Percentiles rank a stretch among this genome's conserved stretches.
These are phyloP conservation scores for Cladosporium austrohemisphaericum DNA, from an alignment of 2,329 filamentous ascomycete genomes.

Conservation along the genomic window DNA sequence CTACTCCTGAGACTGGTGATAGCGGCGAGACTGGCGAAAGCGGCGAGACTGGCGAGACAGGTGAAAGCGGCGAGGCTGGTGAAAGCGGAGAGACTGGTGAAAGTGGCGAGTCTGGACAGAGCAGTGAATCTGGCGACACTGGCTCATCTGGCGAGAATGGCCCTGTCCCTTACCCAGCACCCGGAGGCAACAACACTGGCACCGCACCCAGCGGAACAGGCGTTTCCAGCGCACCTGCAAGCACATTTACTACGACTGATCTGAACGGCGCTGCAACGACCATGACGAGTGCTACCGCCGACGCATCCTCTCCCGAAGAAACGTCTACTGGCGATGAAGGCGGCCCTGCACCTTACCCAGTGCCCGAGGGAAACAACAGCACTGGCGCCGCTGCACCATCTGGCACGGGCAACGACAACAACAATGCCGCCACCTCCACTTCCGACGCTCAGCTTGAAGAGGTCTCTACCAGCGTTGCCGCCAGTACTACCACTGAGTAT, in stretches of 20 bases:
- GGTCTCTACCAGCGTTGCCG: not conserved
- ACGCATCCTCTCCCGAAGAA: not conserved
- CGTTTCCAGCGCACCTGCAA: no score
- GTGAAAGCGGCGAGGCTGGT: no score
- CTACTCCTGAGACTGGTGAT: not conserved
- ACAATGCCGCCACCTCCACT: not conserved
- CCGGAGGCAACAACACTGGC: not conserved
- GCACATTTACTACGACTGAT: no score
- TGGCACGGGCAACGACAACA: no score
- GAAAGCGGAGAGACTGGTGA: no score
- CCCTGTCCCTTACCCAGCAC: not conserved
- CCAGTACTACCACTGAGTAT: conserved; percentile 2
- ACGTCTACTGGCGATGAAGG: not conserved
- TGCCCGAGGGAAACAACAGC: not conserved
- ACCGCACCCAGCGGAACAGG: no score
- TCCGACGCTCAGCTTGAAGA: not conserved
- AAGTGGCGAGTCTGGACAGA: no score
- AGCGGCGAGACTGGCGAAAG: not conserved
- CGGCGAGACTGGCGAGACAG: no score
- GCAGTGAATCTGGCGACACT: no score
- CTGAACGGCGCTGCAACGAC: no score
- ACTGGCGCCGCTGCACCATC: not conserved
- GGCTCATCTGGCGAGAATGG: no score
- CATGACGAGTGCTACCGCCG: not conserved
- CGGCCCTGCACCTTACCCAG: not conserved